phyloP scores from a whole-genome alignment of 2,329 filamentous ascomycete species.

The Aspergillus spinulosporus region DNA sequence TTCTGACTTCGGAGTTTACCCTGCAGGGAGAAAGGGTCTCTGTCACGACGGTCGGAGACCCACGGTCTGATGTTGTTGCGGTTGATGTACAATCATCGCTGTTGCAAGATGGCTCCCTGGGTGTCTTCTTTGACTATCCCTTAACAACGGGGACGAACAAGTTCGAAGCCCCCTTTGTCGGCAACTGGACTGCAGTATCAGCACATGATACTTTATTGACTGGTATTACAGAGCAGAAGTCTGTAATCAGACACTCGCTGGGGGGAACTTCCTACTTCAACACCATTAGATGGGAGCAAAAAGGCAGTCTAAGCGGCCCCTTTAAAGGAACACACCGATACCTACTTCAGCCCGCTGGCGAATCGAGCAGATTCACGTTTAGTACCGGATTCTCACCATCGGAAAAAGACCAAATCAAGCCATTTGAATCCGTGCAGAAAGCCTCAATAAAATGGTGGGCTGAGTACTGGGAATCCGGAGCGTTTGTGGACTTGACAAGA shows the following conservation, averaged over 20 bases:
- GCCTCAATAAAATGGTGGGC: conserved; percentile 46
- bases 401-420: not conserved
- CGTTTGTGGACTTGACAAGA: conserved; percentile 53
- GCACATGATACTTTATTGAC: not conserved
- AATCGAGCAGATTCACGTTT: not conserved
- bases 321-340: not conserved
- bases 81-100: conserved; percentile 42
- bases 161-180: conserved; percentile 58
- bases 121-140: conserved; percentile 56
- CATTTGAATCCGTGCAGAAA: conserved; percentile 21
- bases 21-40: not conserved
- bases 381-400: not conserved
- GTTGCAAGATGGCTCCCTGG: conserved; percentile 40
- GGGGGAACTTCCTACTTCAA: not conserved
- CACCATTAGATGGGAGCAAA: not conserved
- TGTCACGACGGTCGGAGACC: not conserved
- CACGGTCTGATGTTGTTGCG: not conserved
- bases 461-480: conserved; percentile 53
- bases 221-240: not conserved
- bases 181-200: conserved; percentile 22
- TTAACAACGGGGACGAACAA: conserved; percentile 49
- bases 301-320: not conserved
- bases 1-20: conserved; percentile 6
- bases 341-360: not conserved
- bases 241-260: not conserved